Evolutionary conservation across 371 early-diverging fungal genomes (phyloP), one percentile per base, ranked within the genome.

Genomic region (Apophysomyces trapeziformis): DNA sequence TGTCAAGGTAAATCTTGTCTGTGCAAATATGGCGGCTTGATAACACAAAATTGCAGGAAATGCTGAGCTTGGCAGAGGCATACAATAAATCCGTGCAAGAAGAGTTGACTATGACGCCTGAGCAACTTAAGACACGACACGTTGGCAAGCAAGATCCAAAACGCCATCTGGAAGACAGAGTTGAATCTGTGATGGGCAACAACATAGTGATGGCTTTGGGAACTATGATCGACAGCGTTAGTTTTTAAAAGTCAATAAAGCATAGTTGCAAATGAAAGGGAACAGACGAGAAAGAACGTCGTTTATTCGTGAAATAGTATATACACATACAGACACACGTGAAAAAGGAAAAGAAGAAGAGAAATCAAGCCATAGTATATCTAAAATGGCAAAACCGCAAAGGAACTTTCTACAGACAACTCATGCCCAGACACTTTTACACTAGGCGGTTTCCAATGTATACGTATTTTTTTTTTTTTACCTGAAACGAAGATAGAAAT

Each of bases 131-230:
- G 83, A 96, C 93, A 12, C 93, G 99, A 58, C 98, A 99, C 73
- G 96, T 99, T 11, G 98, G 98, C 64, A 97, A 97, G 79, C 96
- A 98, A 74, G 98, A 98, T 75, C 99, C 99, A 16, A 99, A 99
- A 86, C 90, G 98, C 67, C 99, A 99, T 77, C 82, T 99, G 73
- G 95, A 95, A 75, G 92, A 93, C 58, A 92, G 86, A 26, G 96
- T 96, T 2, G 95, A 96, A 67, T 77, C 85, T 36, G 89, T 90
- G 43, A 96, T 99, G 96, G 86, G 92, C 61, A 87, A 91, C 77
- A 99, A 97, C 73, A 96, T 99, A 77, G 95, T 97, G 1, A 96
- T 96, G 81, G 90, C 94, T 47, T 82, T 97, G 64, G 96, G 92
- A 16, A 90, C 95, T 7, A 95, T 96, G 90, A 83, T 97, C 58